phyloP scores from a whole-genome alignment of 305 asterid species.

The Rubia peregrina region DNA sequence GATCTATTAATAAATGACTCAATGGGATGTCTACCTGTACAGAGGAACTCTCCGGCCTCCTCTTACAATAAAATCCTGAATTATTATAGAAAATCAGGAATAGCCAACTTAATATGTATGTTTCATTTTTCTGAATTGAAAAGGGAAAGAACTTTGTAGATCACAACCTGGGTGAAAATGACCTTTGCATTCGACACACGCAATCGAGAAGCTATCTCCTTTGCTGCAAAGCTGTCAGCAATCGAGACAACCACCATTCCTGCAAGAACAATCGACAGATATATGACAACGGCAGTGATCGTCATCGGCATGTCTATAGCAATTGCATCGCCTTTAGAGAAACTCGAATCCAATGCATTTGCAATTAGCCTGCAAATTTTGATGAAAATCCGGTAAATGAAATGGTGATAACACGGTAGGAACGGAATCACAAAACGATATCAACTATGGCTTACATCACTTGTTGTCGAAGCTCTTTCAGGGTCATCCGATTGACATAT shows the following conservation, averaged over 20 bases:
- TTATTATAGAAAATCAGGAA: not conserved
- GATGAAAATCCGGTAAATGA: not conserved
- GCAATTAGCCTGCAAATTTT: conserved; percentile 72
- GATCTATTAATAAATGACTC: not conserved
- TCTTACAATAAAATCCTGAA: conserved; percentile 77
- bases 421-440: conserved; percentile 8
- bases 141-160: not conserved
- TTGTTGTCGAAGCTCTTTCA: conserved; percentile 75
- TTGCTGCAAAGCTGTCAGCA: conserved; percentile 95
- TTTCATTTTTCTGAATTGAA: not conserved
- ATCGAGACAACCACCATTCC: conserved; percentile 87
- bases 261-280: conserved; percentile 75
- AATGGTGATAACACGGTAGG: conserved; percentile 3
- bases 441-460: conserved; percentile 66
- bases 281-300: conserved; percentile 60
- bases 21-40: conserved; percentile 57
- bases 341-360: conserved; percentile 58
- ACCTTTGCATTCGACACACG: conserved; percentile 75
- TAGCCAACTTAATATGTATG: not conserved
- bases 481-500: conserved; percentile 41
- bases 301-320: conserved; percentile 99
- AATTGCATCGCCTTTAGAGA: conserved; percentile 78
- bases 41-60: conserved; percentile 79
- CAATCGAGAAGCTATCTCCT: conserved; percentile 80
- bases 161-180: conserved; percentile 76